Evolutionary conservation across 495 filamentous ascomycete species (phyloP), one percentile per base, ranked within the genome.

Genomic region (Tuber indicum): DNA sequence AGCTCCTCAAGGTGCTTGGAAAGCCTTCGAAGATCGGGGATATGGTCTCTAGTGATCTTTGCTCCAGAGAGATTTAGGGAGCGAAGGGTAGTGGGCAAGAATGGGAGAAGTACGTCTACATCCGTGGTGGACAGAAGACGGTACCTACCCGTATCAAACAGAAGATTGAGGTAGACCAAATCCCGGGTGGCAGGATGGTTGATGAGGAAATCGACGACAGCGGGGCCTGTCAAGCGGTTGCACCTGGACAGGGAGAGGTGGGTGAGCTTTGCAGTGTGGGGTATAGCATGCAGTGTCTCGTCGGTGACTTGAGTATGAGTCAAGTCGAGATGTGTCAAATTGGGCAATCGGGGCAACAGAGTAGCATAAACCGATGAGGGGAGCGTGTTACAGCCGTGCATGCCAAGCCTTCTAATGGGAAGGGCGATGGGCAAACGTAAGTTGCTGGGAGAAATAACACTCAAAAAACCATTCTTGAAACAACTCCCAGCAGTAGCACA

Each of bases 1-100:
- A 97, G 85, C 82, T 96, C 93, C 83, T 96, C 92, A 47, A 96
- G 83, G 77, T 94, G 91, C 83, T 93, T 93, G 41, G 92, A 92
- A 76, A 95, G 84, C 9, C 90, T 77, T n/a, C 86, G 85, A 44
- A 97, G 84, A 26, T 90, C 85, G 5, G 89, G 86, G 17, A 92
- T 86, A 80, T 95, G 92, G 9, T 86, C 86, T 0, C 88, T 84
- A 44, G 87, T 88, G 84, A 96, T 91, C 82, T 89, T 90, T 76
- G 89, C 90, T 42, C 93, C 93, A 58, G 91, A 93, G 43, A 97
- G 84, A 83, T 92, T 95, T 73, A 97, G 86, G 44, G 91, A 93
- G 41, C 88, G 88, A 44, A 97, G 88, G 26, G 90, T 90, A 41
- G 85, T 76, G 0, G 93, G 93, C 19, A 97, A 88, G 41, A 88